Evolutionary conservation across 306 rosid genomes (phyloP).

Genomic region (Trichosanthes truncata): DNA sequence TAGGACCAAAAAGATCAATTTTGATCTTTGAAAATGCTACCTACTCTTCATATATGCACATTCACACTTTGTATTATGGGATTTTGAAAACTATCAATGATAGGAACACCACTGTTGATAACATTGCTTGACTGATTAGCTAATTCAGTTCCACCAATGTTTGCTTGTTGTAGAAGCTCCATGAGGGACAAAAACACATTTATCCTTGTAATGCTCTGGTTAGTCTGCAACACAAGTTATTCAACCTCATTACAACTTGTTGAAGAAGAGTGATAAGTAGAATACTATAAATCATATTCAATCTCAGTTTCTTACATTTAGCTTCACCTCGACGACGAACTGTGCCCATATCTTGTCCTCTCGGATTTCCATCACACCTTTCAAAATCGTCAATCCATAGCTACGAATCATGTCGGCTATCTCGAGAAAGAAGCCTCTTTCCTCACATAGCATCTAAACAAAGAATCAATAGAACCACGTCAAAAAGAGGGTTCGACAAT

Average conservation of each 20-base stretch:
- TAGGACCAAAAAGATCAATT: not conserved
- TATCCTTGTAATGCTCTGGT: conserved; percentile 50
- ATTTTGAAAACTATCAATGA: conserved; percentile 22
- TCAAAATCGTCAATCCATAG: conserved; percentile 62
- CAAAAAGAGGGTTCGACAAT: not conserved
- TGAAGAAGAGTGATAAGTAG: not conserved
- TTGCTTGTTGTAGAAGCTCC: conserved; percentile 48
- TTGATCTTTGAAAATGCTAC: not conserved
- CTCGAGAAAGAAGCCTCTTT: conserved; percentile 65
- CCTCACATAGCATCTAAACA: conserved; percentile 73
- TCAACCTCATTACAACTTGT: not conserved
- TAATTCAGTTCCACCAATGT: conserved; percentile 24
- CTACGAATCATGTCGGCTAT: conserved; percentile 56
- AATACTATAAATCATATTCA: not conserved
- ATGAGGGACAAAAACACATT: conserved; percentile 65
- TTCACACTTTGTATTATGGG: not conserved
- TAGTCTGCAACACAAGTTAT: conserved; percentile 33
- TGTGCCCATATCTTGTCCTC: conserved; percentile 66
- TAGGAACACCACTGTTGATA: conserved; percentile 19
- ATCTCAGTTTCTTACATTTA: not conserved
- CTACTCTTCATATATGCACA: conserved; percentile 8
- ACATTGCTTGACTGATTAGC: conserved; percentile 19
- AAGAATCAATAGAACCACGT: conserved; percentile 5
- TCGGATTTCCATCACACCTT: conserved; percentile 60
- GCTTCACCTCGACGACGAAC: conserved; percentile 67